Evolutionary conservation across 2,329 filamentous ascomycete genomes (phyloP).

Genomic region (Leptographium lundbergii): DNA sequence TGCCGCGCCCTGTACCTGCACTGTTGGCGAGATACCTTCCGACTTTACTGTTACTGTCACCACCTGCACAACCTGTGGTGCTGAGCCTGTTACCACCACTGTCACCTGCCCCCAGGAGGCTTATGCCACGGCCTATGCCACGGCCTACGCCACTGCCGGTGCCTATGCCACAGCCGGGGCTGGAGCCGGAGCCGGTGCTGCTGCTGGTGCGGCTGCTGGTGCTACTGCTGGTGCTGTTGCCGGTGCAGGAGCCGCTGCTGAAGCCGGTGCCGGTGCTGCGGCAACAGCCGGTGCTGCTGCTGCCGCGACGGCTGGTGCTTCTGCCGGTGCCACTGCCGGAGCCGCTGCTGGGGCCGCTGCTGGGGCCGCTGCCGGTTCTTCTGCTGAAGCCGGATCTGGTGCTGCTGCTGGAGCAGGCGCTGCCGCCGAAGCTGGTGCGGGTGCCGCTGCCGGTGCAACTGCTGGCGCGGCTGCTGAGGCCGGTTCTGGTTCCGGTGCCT

Average conservation of each 20-base stretch:
- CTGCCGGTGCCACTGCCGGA: neutral
- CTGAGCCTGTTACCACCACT: slow-evolving; percentile 5
- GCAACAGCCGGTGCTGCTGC: neutral
- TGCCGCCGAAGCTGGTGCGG: neutral
- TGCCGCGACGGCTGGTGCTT: neutral
- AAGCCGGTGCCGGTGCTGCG: too few species aligned
- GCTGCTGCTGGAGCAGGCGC: neutral
- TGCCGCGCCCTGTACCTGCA: slow-evolving; percentile 6
- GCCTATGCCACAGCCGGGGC: neutral
- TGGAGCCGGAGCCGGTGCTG: neutral
- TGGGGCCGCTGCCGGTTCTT: neutral
- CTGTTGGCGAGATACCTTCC: slow-evolving; percentile 2
- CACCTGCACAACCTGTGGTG: slow-evolving; percentile 9
- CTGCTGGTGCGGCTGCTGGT: neutral
- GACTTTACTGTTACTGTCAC: slow-evolving; percentile 11
- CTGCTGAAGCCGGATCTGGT: neutral
- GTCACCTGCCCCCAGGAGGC: slow-evolving; percentile 5
- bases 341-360: neutral
- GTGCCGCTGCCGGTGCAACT: neutral
- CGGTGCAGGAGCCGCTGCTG: neutral
- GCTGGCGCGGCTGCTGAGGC: neutral
- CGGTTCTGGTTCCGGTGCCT: too few species aligned
- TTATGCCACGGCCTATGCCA: neutral
- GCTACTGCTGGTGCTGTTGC: neutral
- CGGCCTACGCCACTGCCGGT: neutral